A percentile compares a stretch with the other conserved stretches of the same genome.
Evolutionary conservation across 495 filamentous ascomycete genomes (phyloP).

Genomic region (Pyronema domesticum): DNA sequence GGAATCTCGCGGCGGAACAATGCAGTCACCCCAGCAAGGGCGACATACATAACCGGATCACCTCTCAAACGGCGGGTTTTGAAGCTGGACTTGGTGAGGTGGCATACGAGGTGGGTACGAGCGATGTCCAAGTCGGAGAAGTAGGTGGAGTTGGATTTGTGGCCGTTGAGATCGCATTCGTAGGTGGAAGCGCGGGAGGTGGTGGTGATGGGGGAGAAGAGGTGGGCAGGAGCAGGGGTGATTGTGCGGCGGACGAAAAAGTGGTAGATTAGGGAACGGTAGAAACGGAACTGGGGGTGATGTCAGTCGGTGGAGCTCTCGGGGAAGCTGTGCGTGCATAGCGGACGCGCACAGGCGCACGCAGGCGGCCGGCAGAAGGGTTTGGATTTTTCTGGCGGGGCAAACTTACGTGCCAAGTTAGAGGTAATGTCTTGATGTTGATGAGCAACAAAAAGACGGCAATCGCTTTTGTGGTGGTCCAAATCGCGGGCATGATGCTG

Average conservation of each 20-base stretch:
- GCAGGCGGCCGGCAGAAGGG: too few species aligned
- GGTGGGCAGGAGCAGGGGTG: constrained; percentile 24
- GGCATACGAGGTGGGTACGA: constrained; percentile 43
- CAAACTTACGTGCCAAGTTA: constrained; percentile 53
- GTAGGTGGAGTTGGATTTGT: constrained; percentile 74
- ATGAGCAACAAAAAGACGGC: constrained; percentile 31
- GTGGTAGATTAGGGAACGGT: constrained; percentile 44
- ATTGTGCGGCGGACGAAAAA: constrained; percentile 32
- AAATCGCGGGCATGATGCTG: background rate
- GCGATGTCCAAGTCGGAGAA: constrained; percentile 63
- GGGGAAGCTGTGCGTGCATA: background rate
- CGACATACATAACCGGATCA: constrained; percentile 36
- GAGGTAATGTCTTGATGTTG: constrained; percentile 56
- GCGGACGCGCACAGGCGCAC: background rate
- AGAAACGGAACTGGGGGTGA: constrained; percentile 38
- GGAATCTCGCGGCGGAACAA: constrained; percentile 52
- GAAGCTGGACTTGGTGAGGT: constrained; percentile 29
- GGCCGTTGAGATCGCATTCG: constrained; percentile 68
- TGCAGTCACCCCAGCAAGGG: constrained; percentile 49
- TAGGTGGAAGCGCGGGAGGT: constrained; percentile 39
- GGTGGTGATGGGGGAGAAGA: constrained; percentile 51
- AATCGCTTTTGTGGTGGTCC: constrained; percentile 6
- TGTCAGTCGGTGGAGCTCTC: background rate
- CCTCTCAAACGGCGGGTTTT: constrained; percentile 1
- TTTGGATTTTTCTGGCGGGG: background rate